Conservation (phyloP, 148 eudicot genomes). For the Pharnaceum exiguum region DNA sequence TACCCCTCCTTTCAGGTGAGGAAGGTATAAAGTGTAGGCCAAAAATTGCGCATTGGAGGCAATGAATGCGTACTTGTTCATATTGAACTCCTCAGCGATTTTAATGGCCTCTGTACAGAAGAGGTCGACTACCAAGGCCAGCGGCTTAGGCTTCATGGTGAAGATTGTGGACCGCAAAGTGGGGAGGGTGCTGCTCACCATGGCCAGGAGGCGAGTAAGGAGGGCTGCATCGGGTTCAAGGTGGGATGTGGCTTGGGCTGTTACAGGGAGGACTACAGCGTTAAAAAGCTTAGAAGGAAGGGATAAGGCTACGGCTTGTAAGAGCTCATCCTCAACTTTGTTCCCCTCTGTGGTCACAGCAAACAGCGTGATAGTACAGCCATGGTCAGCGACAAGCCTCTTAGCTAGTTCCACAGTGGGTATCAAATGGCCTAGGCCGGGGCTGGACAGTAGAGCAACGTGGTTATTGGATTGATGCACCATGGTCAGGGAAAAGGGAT, state of each 20-base stretch:
- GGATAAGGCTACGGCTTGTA: slow-evolving; percentile 17
- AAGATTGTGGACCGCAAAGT: slow-evolving; percentile 23
- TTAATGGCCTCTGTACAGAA: slow-evolving; percentile 38
- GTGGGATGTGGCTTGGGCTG: not conserved
- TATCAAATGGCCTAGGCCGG: slow-evolving; percentile 53
- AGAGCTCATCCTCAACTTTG: slow-evolving; percentile 20
- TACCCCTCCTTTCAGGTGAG: slow-evolving; percentile 20
- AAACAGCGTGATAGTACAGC: slow-evolving; percentile 30
- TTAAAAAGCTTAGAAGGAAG: slow-evolving; percentile 24
- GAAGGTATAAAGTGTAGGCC: slow-evolving; percentile 30
- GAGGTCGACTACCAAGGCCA: slow-evolving; percentile 41
- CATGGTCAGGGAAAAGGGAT: too few relatives aligned
- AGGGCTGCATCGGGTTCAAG: slow-evolving; percentile 1
- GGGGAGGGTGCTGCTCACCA: slow-evolving; percentile 23
- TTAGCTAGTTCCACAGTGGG: slow-evolving; percentile 43
- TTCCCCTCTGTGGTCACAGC: slow-evolving; percentile 21
- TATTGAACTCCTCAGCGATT: slow-evolving; percentile 27
- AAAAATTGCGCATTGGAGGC: slow-evolving; percentile 31
- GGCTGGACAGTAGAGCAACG: slow-evolving; percentile 40
- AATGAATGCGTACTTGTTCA: slow-evolving; percentile 35
- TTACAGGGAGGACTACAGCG: slow-evolving; percentile 33
- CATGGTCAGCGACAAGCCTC: slow-evolving; percentile 33
- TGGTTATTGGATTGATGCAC: slow-evolving; percentile 22
- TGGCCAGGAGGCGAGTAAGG: slow-evolving; percentile 19
- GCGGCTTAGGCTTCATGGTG: slow-evolving; percentile 18